Evolutionary conservation across 2,329 filamentous ascomycete species (phyloP).

Genomic region (Pyrenophora tritici-repentis): DNA sequence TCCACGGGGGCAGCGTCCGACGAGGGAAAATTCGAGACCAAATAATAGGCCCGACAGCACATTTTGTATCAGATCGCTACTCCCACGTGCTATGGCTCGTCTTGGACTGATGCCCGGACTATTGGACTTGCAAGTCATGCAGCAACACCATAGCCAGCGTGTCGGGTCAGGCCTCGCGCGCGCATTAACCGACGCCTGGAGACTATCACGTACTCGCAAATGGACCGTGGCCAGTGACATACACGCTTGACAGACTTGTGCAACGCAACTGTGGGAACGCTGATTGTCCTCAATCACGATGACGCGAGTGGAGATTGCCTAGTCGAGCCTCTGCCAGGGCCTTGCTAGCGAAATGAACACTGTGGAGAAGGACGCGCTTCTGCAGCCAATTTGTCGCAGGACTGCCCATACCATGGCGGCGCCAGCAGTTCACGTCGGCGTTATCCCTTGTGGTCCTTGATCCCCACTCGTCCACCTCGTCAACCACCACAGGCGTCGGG

Average conservation of each 20-base stretch:
- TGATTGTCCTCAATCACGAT: conserved; percentile 22
- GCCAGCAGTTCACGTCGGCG: conserved; percentile 23
- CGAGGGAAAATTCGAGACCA: conserved; percentile 3
- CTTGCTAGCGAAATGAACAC: conserved; percentile 46
- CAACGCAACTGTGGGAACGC: conserved; percentile 20
- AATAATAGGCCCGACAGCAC: conserved; percentile 14
- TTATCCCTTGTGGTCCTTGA: conserved; percentile 25
- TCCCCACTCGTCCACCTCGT: conserved; percentile 9
- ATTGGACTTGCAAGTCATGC: conserved; percentile 38
- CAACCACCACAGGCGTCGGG: conserved; percentile 11
- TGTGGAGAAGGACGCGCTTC: conserved; percentile 45
- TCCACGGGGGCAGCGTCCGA: not conserved
- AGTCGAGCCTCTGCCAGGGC: conserved; percentile 26
- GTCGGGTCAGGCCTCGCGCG: conserved; percentile 32
- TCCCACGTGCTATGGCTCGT: conserved; percentile 33
- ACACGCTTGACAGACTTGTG: conserved; percentile 29
- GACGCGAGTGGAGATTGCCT: conserved; percentile 34
- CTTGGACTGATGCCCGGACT: conserved; percentile 22
- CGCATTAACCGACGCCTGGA: conserved; percentile 26
- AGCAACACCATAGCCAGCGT: conserved; percentile 33
- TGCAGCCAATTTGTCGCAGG: conserved; percentile 41
- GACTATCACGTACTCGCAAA: conserved; percentile 21
- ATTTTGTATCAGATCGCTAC: conserved; percentile 27
- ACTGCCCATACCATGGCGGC: conserved; percentile 23
- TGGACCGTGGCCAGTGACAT: conserved; percentile 21